Percentiles rank a stretch among this genome's conserved stretches.
Conservation (phyloP, 2,329 filamentous ascomycete species). For the Aspergillus novoparasiticus region DNA sequence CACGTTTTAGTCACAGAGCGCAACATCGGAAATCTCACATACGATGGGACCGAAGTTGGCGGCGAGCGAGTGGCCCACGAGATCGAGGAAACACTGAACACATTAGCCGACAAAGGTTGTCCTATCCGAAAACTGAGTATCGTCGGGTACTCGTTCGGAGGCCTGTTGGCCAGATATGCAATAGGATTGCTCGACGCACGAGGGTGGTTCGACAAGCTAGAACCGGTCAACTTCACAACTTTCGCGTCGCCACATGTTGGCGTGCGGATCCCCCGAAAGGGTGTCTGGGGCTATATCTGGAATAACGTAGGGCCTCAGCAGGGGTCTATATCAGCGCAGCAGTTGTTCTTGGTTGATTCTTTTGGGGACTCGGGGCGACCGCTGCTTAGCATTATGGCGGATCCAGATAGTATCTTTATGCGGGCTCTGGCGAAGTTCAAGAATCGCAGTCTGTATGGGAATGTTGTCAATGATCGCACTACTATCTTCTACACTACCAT, state of each 20-base stretch:
- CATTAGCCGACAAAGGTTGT: constrained; percentile 62
- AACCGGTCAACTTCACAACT: constrained; percentile 91
- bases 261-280: constrained; percentile 69
- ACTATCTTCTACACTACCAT: constrained; percentile 82
- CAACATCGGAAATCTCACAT: constrained; percentile 62
- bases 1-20: constrained; percentile 59
- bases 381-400: constrained; percentile 77
- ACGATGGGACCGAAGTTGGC: constrained; percentile 69
- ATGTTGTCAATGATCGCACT: constrained; percentile 82
- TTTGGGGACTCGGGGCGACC: constrained; percentile 84
- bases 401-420: constrained; percentile 83
- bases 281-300: constrained; percentile 68
- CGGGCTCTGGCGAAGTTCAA: constrained; percentile 75
- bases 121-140: constrained; percentile 81
- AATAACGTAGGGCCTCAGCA: constrained; percentile 83
- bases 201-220: constrained; percentile 75
- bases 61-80: constrained; percentile 67
- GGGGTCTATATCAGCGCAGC: constrained; percentile 78
- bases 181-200: constrained; percentile 81
- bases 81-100: constrained; percentile 61
- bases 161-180: constrained; percentile 82
- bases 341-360: constrained; percentile 83
- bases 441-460: constrained; percentile 77
- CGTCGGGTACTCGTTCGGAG: constrained; percentile 86
- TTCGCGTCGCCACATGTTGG: constrained; percentile 85